Evolutionary conservation across 352 stramenopile species (phyloP), one percentile per base, ranked within the genome.

Genomic region (Phytophthora citrophthora): DNA sequence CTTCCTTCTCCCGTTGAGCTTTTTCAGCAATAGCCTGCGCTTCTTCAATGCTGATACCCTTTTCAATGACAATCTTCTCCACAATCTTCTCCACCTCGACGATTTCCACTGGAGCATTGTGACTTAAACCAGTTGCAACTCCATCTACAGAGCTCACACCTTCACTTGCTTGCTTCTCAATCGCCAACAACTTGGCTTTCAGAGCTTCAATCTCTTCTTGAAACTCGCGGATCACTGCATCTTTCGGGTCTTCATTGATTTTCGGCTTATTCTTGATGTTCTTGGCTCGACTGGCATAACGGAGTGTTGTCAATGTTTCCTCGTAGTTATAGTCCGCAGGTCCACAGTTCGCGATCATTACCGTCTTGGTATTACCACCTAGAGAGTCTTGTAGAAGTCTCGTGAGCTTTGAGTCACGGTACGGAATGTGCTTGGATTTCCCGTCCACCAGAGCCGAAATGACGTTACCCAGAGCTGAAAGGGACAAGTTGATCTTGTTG

Each of bases 211-310:
- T 99, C 67, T 99, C 93, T 18, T 99, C 93, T 71, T 98, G 94
- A 63, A 98, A 98, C 72, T 99, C 94, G 16, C 93, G 83, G 24
- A 99, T 94, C 91, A 98, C 98, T n/a, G 96, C 90, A 65, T 99
- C 96, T 64, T 99, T 99, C 0, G 95, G 95, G 64, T 99, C 97
- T 69, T 99, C 95, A 68, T 99, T 99, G 51, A 99, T 98, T 58
- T 97, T 97, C 1, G 97, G 97, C 54, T 98, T 98, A 80, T 99
- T 99, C 69, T 99, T 99, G 75, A 99, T 99, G 74, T 99, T 99
- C 86, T 99, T 99, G 27, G 97, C 97, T 20, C 97, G 93, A 70
- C 96, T 99, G 8, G 96, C 97, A 76, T 99, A 99, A 16, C 94
- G 83, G 16, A 99, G 69, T 9, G 96, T 99, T 9, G 90, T 97